Evolutionary conservation across 768 basidiomycete species (phyloP).

Genomic region (Boletellus ananas): DNA sequence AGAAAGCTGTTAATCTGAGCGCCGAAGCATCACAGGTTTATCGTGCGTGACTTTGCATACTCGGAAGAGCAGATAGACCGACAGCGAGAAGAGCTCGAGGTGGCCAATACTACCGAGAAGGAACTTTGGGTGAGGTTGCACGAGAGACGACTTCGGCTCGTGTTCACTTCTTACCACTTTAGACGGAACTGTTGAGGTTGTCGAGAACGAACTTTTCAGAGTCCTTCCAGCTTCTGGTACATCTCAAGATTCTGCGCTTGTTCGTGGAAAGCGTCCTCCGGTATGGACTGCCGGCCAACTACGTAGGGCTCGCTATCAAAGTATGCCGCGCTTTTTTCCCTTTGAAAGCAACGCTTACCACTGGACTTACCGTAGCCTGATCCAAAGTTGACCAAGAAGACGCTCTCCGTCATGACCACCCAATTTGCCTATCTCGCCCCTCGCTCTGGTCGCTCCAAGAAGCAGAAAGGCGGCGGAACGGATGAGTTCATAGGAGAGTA

Average conservation of each 20-base stretch:
- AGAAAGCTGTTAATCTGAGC: constrained; percentile 2
- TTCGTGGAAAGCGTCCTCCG: constrained; percentile 95
- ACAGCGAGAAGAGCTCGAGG: constrained; percentile 76
- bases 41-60: constrained; percentile 90
- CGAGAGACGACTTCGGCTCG: background rate
- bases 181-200: constrained; percentile 90
- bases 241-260: constrained; percentile 85
- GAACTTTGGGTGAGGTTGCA: constrained; percentile 84
- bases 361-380: constrained; percentile 72
- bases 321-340: constrained; percentile 35
- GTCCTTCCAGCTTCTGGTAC: constrained; percentile 89
- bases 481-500: constrained; percentile 89
- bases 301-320: constrained; percentile 77
- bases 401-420: constrained; percentile 62
- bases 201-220: constrained; percentile 97
- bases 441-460: constrained; percentile 51
- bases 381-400: constrained; percentile 76
- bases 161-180: constrained; percentile 4
- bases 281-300: constrained; percentile 93
- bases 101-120: constrained; percentile 83
- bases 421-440: constrained; percentile 82
- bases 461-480: constrained; percentile 32
- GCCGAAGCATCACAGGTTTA: constrained; percentile 55
- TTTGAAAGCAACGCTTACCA: constrained; percentile 1
- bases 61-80: constrained; percentile 78